These are phyloP conservation scores for Globisporangium paddicum DNA, from an alignment of 352 stramenopile species.

Conservation along the genomic window DNA sequence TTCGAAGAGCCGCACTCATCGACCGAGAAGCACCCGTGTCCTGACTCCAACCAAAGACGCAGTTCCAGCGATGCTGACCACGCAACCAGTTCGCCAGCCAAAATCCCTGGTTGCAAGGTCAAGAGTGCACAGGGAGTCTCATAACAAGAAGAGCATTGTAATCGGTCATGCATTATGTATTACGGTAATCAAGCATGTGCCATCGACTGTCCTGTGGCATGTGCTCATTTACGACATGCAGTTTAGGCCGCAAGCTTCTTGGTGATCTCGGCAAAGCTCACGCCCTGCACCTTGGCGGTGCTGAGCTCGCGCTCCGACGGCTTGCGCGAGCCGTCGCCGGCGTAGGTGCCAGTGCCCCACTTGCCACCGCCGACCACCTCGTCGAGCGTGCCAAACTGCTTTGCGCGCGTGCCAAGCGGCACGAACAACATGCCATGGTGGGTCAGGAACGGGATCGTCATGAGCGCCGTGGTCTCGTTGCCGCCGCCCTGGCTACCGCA, in stretches of 20 bases:
- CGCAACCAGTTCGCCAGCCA: too few species aligned
- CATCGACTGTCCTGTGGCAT: too few species aligned
- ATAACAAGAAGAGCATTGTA: too few species aligned
- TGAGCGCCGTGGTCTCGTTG: conserved; percentile 88
- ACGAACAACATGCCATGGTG: conserved; percentile 92
- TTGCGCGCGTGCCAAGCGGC: conserved; percentile 73
- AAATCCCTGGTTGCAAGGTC: too few species aligned
- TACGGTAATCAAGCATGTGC: too few species aligned
- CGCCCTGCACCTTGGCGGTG: conserved; percentile 74
- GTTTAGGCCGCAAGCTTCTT: conserved; percentile 73
- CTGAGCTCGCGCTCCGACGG: conserved; percentile 77
- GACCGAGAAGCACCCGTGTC: too few species aligned
- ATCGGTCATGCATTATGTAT: too few species aligned
- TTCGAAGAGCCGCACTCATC: too few species aligned
- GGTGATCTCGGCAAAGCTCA: conserved; percentile 75
- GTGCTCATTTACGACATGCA: too few species aligned
- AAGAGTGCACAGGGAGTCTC: too few species aligned
- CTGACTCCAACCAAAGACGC: too few species aligned
- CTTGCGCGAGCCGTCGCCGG: conserved; percentile 81
- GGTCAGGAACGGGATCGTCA: conserved; percentile 78
- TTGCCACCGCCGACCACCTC: conserved; percentile 72
- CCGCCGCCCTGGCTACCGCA: conserved; percentile 75
- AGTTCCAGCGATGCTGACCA: too few species aligned
- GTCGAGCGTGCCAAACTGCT: conserved; percentile 67
- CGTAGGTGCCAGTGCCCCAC: conserved; percentile 84